These are phyloP conservation scores for Sugiyamaella floridensis DNA, from an alignment of 805 yeast species.

Conservation along the genomic window DNA sequence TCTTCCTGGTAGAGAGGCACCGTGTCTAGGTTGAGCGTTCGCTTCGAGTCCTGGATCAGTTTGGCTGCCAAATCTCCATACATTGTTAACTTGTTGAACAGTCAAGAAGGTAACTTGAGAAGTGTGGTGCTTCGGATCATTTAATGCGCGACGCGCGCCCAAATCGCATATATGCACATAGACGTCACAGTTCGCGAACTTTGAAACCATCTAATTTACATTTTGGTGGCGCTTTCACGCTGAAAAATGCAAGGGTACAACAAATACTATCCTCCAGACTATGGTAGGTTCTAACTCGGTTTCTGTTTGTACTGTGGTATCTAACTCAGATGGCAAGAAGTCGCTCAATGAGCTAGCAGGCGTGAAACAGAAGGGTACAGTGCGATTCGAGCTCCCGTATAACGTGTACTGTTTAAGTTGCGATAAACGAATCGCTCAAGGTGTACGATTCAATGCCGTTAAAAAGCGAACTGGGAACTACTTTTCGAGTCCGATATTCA, in stretches of 20 bases:
- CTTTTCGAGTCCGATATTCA: conserved; percentile 26
- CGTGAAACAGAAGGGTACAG: conserved; percentile 23
- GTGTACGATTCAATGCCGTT: conserved; percentile 30
- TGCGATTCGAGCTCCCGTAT: conserved; percentile 30
- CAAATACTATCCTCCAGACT: conserved; percentile 31
- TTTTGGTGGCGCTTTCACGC: neutral
- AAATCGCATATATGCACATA: neutral
- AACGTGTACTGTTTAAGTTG: conserved; percentile 26
- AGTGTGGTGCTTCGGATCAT: neutral
- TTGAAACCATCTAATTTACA: neutral
- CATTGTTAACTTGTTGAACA: conserved; percentile 41
- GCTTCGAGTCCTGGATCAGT: conserved; percentile 75
- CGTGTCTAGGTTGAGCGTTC: conserved; percentile 58
- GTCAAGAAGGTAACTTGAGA: conserved; percentile 1
- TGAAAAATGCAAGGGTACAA: conserved; percentile 20
- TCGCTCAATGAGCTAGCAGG: conserved; percentile 27
- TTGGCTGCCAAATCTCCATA: conserved; percentile 84
- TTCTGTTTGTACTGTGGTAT: neutral
- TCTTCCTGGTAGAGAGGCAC: conserved; percentile 70
- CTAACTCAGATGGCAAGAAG: conserved; percentile 24
- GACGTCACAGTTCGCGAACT: neutral
- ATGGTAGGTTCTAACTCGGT: conserved; percentile 19
- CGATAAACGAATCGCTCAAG: conserved; percentile 23
- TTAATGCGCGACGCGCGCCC: neutral
- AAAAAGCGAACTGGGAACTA: conserved; percentile 27